Conservation (phyloP, 2,329 filamentous ascomycete species). For the Nothomitra cinnamomea region DNA sequence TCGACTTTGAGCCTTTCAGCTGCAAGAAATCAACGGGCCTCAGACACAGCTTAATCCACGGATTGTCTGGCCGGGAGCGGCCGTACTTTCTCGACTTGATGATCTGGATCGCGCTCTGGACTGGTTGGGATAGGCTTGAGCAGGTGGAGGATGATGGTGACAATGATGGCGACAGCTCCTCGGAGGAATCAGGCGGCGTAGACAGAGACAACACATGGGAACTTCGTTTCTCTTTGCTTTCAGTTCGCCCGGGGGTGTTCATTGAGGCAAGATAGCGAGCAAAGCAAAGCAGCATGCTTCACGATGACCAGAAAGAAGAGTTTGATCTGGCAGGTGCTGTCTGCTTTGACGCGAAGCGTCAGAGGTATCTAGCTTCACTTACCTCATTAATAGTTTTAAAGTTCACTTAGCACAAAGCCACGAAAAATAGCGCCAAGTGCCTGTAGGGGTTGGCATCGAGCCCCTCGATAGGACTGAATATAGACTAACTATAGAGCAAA, state of each 20-base stretch:
- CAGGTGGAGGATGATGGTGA: background rate
- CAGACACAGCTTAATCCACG: background rate
- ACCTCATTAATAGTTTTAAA: no score
- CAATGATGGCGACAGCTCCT: background rate
- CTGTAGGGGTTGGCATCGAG: no score
- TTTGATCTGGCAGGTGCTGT: background rate
- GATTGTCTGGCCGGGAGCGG: background rate
- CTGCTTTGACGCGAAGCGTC: background rate
- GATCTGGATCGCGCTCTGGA: background rate
- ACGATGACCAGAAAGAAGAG: background rate
- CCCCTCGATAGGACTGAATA: no score
- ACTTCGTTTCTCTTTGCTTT: background rate
- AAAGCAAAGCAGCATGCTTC: background rate
- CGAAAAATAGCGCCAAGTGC: no score
- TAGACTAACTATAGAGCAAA: no score
- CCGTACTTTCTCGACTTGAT: background rate
- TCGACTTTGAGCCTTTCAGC: no score
- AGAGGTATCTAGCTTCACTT: no score
- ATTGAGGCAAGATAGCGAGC: background rate
- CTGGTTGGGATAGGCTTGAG: background rate
- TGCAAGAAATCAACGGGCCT: background rate
- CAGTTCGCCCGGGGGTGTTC: background rate
- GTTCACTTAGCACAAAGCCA: no score
- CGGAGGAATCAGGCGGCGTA: no score
- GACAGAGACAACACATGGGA: background rate